Base-by-base conservation (phyloP, 371 early-diverging fungal genomes). In the Chytridium lagenaria region DNA sequence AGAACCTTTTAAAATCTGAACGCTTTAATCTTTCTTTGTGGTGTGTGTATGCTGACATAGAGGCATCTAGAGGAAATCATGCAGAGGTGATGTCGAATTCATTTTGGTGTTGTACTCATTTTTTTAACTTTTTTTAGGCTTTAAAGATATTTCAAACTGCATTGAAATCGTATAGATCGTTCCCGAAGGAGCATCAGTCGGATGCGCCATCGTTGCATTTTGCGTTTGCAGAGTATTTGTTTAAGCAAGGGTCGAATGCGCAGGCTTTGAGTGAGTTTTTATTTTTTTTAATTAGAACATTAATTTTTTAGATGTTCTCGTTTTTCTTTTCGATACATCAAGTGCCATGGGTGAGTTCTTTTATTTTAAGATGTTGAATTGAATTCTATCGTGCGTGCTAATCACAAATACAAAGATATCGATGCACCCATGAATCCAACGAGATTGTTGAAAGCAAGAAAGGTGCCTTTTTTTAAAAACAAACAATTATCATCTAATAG, bases 11-110 rank as follows among this genome's bases (percentile, higher is more conserved):
- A 33, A 90, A 90, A 59, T 78, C 78, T 19, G 84, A 89, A 2
- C 80, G 88, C 12, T 85, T 83, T 70, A 89, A 87, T 72, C 71
- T 92, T 3, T 67, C 77, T 0, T 76, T 92, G 37, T 92, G 91
- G 93, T 87, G 87, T 72, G 85, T 85, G 0, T 91, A 89, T 76
- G 91, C 91, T 0, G 86, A 87, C 69, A 80, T 89, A 67, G 90
- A 90, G 74, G 85, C 82, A 59, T 71, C 69, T n/a, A 49, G 77
- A 10, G 86, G 86, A 7, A 84, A 83, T n/a, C 59, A 74, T 5
- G 76, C 75, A 0, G 87, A 88, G 84, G 87, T 87, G 70, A 37
- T 30, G 1, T 19, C 28, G n/a, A n/a, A n/a, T 44, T 44, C 19
- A 44, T 19, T 44, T 44, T 44, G 19, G 7, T 44, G 12, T 30